These are phyloP conservation scores for Magnusiomyces paraingens DNA, from an alignment of 1,139 yeast genomes.

Conservation along the genomic window DNA sequence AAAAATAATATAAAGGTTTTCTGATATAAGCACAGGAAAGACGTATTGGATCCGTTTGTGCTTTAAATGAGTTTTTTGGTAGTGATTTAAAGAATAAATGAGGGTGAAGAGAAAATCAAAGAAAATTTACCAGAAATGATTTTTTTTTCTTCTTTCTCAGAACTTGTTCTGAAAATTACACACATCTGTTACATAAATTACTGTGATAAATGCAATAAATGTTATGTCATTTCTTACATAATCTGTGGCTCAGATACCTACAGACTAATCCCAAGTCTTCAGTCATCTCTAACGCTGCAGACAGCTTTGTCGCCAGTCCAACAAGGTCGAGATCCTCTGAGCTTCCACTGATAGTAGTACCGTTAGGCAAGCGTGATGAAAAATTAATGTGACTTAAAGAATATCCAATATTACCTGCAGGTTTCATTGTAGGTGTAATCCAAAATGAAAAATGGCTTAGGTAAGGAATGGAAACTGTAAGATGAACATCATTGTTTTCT, in stretches of 20 bases:
- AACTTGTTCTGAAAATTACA: background rate
- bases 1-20: background rate
- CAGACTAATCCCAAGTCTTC: conserved; percentile 16
- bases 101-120: background rate
- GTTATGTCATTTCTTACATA: background rate
- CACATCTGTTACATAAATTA: background rate
- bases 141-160: background rate
- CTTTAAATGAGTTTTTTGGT: background rate
- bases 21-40: background rate
- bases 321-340: conserved; percentile 2
- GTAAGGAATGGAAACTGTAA: conserved; percentile 9
- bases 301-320: conserved; percentile 7
- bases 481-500: conserved; percentile 7
- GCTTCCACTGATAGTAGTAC: background rate
- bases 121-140: background rate
- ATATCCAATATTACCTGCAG: conserved; percentile 5
- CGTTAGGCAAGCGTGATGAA: background rate
- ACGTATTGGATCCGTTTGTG: background rate
- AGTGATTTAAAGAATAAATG: background rate
- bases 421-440: conserved; percentile 2
- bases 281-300: conserved; percentile 10
- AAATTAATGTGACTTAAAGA: background rate
- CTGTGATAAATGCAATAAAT: background rate
- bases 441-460: conserved; percentile 11
- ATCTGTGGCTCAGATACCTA: conserved; percentile 5